These are phyloP conservation scores for Aureobasidium leucospermi DNA, from an alignment of 2,329 filamentous ascomycete species.

Conservation along the genomic window DNA sequence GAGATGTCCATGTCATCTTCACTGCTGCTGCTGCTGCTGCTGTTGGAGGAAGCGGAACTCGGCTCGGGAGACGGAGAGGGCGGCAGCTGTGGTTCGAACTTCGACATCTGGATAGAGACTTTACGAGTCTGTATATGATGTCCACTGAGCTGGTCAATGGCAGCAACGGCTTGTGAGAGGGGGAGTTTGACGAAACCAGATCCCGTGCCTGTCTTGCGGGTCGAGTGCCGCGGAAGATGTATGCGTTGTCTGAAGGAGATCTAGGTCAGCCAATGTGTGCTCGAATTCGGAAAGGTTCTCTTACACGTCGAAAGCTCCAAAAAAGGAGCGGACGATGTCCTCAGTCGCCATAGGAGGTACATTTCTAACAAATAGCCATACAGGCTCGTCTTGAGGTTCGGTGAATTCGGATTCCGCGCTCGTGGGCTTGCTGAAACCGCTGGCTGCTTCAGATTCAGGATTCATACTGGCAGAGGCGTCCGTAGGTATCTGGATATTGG, in stretches of 20 bases:
- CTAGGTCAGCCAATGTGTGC: neutral
- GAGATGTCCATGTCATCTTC: slow-evolving; percentile 14
- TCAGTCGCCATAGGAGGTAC: neutral
- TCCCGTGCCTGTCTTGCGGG: neutral
- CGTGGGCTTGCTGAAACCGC: neutral
- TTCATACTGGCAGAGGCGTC: neutral
- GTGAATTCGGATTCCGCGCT: neutral
- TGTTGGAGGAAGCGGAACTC: neutral
- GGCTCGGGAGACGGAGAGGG: neutral
- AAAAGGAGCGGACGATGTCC: neutral
- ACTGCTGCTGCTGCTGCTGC: slow-evolving; percentile 1
- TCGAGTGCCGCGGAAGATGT: neutral
- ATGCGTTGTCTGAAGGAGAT: neutral
- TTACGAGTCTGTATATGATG: neutral
- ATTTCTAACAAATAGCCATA: slow-evolving; percentile 1
- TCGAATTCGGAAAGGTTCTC: neutral
- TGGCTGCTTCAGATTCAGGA: neutral
- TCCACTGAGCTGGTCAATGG: slow-evolving; percentile 6
- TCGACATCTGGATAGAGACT: slow-evolving; percentile 1
- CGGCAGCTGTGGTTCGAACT: neutral
- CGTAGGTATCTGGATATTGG: neutral
- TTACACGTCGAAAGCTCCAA: slow-evolving; percentile 5
- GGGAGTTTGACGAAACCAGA: slow-evolving; percentile 2
- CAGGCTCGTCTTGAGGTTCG: neutral
- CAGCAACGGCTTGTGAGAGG: slow-evolving; percentile 9